Conservation (phyloP, 768 basidiomycete species). For the Suillus hirtellus region DNA sequence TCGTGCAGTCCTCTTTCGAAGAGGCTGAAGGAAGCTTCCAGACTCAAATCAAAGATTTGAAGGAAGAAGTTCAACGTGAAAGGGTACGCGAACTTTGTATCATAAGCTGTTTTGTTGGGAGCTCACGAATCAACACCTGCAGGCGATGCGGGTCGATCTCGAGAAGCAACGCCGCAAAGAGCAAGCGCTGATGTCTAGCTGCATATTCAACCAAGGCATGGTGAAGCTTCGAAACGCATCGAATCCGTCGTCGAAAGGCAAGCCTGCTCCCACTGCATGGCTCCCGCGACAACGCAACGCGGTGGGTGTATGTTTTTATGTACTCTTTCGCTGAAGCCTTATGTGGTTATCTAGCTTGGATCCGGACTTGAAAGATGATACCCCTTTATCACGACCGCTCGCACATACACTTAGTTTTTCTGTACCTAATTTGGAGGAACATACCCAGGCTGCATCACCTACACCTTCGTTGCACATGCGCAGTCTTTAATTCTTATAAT, state of each 20-base stretch:
- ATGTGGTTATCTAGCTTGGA: constrained; percentile 25
- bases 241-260: constrained; percentile 44
- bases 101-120: background rate
- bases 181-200: constrained; percentile 78
- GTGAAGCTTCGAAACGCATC: constrained; percentile 62
- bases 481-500: no score
- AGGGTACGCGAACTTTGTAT: constrained; percentile 40
- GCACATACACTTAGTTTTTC: constrained; percentile 3
- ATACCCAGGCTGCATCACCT: no score
- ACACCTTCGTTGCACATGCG: no score
- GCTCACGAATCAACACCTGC: constrained; percentile 11
- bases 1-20: constrained; percentile 54
- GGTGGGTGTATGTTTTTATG: constrained; percentile 18
- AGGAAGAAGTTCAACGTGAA: constrained; percentile 60
- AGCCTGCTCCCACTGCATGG: constrained; percentile 64
- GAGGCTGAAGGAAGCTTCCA: constrained; percentile 71
- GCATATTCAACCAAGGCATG: constrained; percentile 72
- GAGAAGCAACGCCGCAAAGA: constrained; percentile 68
- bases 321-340: background rate
- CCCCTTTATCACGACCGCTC: background rate
- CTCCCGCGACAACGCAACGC: constrained; percentile 64
- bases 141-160: constrained; percentile 57
- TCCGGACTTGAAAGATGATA: constrained; percentile 28
- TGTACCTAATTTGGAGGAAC: constrained; percentile 3
- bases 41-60: constrained; percentile 62